Base-by-base conservation (phyloP, 768 basidiomycete species). In the Serendipita sp. region DNA sequence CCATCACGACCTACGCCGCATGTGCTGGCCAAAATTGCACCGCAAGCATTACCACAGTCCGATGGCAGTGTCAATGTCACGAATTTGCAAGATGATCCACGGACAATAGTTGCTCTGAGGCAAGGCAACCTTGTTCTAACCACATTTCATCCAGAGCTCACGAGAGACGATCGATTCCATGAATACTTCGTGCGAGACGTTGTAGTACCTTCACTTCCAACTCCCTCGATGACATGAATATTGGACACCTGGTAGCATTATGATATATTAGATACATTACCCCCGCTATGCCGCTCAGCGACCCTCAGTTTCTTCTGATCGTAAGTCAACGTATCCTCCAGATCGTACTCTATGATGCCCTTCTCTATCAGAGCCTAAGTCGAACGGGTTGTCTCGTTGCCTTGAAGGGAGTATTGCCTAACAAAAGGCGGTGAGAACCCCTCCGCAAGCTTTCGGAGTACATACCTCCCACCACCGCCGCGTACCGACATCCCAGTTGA, bases 71-170 rank as follows among this genome's bases (percentile, higher is more conserved):
- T 75, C n/a, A 76, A 79, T 63, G 75, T 75, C 1, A 66, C n/a
- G 3, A 42, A 42, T 22, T 61, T n/a, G 64, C n/a, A 48, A 16
- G 71, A 73, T 61, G 84, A 85, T 66, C 79, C 81, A 5, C 79
- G 78, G 68, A 84, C 79, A 11, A 82, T 89, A 65, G 93, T 97
- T 56, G 92, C 92, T 17, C 73, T 93, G 17, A 82, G 85, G 2
- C 90, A 96, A 70, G 94, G 94, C 28, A 77, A 75, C 28, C 85
- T 91, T 70, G 76, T 98, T 64, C 78, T 93, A 30, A 92, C 93
- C 3, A 90, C 86, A 0, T 97, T 96, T 75, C 95, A 98, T 70
- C 95, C 94, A 0, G 95, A 98, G 72, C 76, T 98, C 48, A 93
- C 90, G 24, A 77, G 79, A 63, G 95, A 98, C 69, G 74, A 81